A percentile compares a stretch with the other conserved stretches of the same genome.
These are phyloP conservation scores for Camellia japonica DNA, from an alignment of 148 eudicot genomes.

Conservation along the genomic window DNA sequence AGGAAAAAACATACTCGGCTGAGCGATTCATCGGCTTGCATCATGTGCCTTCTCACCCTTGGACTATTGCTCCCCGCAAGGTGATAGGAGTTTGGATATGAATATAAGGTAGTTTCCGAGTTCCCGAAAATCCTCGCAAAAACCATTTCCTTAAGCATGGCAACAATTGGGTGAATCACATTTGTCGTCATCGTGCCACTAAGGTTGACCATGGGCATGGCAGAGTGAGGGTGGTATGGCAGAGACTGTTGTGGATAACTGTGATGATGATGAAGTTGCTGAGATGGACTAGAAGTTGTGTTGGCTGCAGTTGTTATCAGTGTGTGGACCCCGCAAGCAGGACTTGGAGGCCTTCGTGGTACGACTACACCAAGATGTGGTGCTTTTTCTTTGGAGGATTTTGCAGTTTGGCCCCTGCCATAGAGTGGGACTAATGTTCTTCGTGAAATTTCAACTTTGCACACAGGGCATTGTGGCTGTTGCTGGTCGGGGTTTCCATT, in stretches of 20 bases:
- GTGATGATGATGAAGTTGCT: slow-evolving; percentile 19
- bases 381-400: slow-evolving; percentile 26
- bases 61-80: slow-evolving; percentile 29
- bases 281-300: slow-evolving; percentile 23
- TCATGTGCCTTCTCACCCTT: slow-evolving; percentile 42
- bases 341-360: slow-evolving; percentile 70
- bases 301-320: slow-evolving; percentile 17
- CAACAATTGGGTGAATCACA: slow-evolving; percentile 36
- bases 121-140: slow-evolving; percentile 52
- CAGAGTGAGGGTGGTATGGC: slow-evolving; percentile 16
- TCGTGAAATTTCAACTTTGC: slow-evolving; percentile 60
- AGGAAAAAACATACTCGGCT: slow-evolving; percentile 64
- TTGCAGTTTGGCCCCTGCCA: slow-evolving; percentile 45
- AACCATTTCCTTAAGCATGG: slow-evolving; percentile 67
- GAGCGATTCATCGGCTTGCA: slow-evolving; percentile 52
- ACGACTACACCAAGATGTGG: slow-evolving; percentile 28
- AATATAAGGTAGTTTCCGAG: slow-evolving; percentile 29
- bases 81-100: slow-evolving; percentile 39
- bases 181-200: slow-evolving; percentile 32
- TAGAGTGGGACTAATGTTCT: slow-evolving; percentile 69
- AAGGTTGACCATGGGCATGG: slow-evolving; percentile 24
- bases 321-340: slow-evolving; percentile 29
- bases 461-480: slow-evolving; percentile 74
- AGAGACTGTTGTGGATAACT: slow-evolving; percentile 18
- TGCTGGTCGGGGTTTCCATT: slow-evolving; percentile 26